These are phyloP conservation scores for Hanseniaspora clermontiae DNA, from an alignment of 805 yeast species.

Conservation along the genomic window DNA sequence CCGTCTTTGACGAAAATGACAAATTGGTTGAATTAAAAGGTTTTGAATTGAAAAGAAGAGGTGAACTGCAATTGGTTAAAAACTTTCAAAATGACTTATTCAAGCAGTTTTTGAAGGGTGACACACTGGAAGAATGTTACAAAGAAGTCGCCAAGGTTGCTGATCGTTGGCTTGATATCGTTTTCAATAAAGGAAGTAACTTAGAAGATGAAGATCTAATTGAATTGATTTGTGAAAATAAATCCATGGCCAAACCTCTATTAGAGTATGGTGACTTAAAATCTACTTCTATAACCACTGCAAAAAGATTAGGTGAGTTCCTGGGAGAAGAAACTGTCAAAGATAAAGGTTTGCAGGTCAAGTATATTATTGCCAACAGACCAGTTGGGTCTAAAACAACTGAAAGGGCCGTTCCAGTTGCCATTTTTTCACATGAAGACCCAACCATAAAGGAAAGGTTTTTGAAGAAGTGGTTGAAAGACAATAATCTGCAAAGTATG, in stretches of 20 bases:
- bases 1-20: conserved; percentile 92
- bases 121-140: conserved; percentile 66
- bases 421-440: conserved; percentile 75
- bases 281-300: conserved; percentile 92
- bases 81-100: conserved; percentile 92
- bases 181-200: conserved; percentile 74
- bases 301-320: conserved; percentile 83
- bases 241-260: conserved; percentile 84
- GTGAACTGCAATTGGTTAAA: conserved; percentile 84
- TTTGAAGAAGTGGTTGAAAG: conserved; percentile 76
- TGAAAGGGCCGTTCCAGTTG: conserved; percentile 92
- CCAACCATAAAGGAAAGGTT: conserved; percentile 52
- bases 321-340: conserved; percentile 93
- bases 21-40: conserved; percentile 91
- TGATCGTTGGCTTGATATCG: conserved; percentile 87
- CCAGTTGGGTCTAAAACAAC: conserved; percentile 85
- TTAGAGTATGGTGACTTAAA: conserved; percentile 83
- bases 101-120: conserved; percentile 79
- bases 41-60: conserved; percentile 90
- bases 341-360: conserved; percentile 91
- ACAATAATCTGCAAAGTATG: conserved; percentile 59
- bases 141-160: conserved; percentile 85
- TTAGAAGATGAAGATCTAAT: conserved; percentile 89
- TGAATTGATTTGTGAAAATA: conserved; percentile 88
- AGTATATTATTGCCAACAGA: conserved; percentile 73